Evolutionary conservation across 371 early-diverging fungal species (phyloP).

Genomic region (Mortierella sp.): DNA sequence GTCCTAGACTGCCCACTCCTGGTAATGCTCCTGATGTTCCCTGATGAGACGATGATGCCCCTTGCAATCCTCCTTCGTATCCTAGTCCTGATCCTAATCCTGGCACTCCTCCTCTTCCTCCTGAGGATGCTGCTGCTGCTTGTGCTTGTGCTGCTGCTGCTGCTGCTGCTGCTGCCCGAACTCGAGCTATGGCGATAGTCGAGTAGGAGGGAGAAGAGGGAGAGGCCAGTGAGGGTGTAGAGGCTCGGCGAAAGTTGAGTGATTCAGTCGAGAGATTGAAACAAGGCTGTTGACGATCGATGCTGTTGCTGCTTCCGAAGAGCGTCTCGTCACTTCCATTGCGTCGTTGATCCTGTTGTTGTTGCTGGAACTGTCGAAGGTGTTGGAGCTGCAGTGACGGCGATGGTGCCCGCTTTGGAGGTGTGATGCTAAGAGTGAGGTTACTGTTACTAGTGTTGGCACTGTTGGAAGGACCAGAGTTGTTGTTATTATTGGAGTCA

Average conservation of each 20-base stretch:
- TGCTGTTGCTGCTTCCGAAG: slow-evolving; percentile 17
- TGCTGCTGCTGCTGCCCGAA: slow-evolving; percentile 39
- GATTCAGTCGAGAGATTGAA: slow-evolving; percentile 32
- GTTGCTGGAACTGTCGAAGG: slow-evolving; percentile 4
- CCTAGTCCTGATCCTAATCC: slow-evolving; percentile 12
- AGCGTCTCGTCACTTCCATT: neutral
- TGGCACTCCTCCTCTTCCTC: slow-evolving; percentile 3
- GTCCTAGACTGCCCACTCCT: too few species aligned
- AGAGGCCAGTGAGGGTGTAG: slow-evolving; percentile 31
- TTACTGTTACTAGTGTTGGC: neutral
- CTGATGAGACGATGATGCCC: too few species aligned
- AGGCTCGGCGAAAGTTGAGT: slow-evolving; percentile 24
- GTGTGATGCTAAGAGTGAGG: slow-evolving; percentile 40
- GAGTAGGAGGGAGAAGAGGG: slow-evolving; percentile 51
- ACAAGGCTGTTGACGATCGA: slow-evolving; percentile 1
- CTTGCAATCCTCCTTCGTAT: neutral
- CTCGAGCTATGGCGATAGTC: slow-evolving; percentile 47
- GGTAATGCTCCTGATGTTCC: too few species aligned
- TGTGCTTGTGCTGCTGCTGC: slow-evolving; percentile 25
- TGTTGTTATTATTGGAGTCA: slow-evolving; percentile 4
- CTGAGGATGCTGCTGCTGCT: slow-evolving; percentile 9
- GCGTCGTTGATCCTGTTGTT: neutral
- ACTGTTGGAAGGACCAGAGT: neutral
- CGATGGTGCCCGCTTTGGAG: slow-evolving; percentile 16
- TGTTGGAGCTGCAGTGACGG: slow-evolving; percentile 2